phyloP scores from a whole-genome alignment of 2,329 filamentous ascomycete species.

The Lasiodiplodia sp. region DNA sequence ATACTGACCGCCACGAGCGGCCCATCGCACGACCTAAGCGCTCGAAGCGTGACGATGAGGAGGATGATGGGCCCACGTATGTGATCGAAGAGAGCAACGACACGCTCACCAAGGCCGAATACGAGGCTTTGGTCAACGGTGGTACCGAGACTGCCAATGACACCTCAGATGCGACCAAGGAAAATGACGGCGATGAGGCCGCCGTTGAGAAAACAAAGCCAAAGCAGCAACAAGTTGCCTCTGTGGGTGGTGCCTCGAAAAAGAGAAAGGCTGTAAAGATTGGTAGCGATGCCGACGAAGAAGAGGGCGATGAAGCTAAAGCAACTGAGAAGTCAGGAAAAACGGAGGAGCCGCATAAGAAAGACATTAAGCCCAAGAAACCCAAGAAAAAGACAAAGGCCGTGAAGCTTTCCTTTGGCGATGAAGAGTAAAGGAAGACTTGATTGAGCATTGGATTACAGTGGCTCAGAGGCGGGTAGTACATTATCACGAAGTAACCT shows the following conservation, averaged over 20 bases:
- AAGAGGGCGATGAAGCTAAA: slow-evolving; percentile 33
- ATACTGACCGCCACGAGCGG: slow-evolving; percentile 54
- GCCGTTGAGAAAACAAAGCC: slow-evolving; percentile 5
- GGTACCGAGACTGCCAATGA: slow-evolving; percentile 26
- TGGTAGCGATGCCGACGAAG: slow-evolving; percentile 39
- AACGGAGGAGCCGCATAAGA: slow-evolving; percentile 29
- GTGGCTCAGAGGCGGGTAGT: not conserved
- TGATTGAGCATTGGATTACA: not conserved
- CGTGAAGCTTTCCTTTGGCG: slow-evolving; percentile 48
- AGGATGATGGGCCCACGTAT: slow-evolving; percentile 78
- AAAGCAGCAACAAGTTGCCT: slow-evolving; percentile 39
- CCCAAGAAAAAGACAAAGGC: slow-evolving; percentile 46
- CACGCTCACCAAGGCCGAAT: slow-evolving; percentile 61
- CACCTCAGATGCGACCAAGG: slow-evolving; percentile 16
- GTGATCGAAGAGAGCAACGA: slow-evolving; percentile 76
- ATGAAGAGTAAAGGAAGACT: slow-evolving; percentile 30
- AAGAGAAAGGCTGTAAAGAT: slow-evolving; percentile 49
- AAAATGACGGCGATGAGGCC: slow-evolving; percentile 19
- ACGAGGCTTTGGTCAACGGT: slow-evolving; percentile 51
- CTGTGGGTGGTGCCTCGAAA: slow-evolving; percentile 43
- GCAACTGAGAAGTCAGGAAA: slow-evolving; percentile 33
- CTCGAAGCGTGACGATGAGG: slow-evolving; percentile 66
- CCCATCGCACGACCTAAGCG: slow-evolving; percentile 53
- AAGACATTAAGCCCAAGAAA: slow-evolving; percentile 41
- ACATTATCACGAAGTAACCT: not conserved